A percentile compares a stretch with the other conserved stretches of the same genome.
Evolutionary conservation across 2,329 filamentous ascomycete genomes (phyloP).

Genomic region (Sarocladium strictum): DNA sequence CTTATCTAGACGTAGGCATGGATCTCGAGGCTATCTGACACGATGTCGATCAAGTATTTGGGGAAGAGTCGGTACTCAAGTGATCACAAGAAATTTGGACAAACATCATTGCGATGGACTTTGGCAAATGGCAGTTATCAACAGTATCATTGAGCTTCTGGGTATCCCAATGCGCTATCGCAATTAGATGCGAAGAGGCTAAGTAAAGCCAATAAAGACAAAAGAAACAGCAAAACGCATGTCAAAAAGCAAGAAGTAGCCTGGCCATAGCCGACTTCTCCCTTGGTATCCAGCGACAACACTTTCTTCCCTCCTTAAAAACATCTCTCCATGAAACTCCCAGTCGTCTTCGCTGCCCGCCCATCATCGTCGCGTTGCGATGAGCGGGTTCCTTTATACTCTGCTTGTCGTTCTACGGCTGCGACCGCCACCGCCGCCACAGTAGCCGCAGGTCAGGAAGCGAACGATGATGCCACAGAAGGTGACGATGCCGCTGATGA

Average conservation of each 20-base stretch:
- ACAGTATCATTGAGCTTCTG: constrained; percentile 11
- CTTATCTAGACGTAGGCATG: background rate
- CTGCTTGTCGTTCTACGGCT: constrained; percentile 18
- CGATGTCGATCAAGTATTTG: no score
- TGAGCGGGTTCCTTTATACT: constrained; percentile 14
- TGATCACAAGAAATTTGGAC: background rate
- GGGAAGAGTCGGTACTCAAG: no score
- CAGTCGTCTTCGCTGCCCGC: background rate
- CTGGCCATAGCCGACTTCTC: background rate
- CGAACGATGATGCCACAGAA: constrained; percentile 62
- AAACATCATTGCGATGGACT: background rate
- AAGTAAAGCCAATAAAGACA: constrained; percentile 12
- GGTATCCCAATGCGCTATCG: constrained; percentile 21
- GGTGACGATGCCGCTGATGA: constrained; percentile 60
- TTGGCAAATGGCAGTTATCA: background rate
- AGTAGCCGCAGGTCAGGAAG: constrained; percentile 53
- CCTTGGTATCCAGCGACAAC: constrained; percentile 9
- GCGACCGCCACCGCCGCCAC: constrained; percentile 18
- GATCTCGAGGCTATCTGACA: no score
- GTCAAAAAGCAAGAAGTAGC: background rate
- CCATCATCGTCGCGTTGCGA: background rate
- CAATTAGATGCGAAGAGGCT: constrained; percentile 14
- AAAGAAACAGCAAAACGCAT: background rate
- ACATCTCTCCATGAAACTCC: background rate
- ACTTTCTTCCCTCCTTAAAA: constrained; percentile 2